Evolutionary conservation across 2,329 filamentous ascomycete genomes (phyloP).

Genomic region (Emmonsiellopsis sp.): DNA sequence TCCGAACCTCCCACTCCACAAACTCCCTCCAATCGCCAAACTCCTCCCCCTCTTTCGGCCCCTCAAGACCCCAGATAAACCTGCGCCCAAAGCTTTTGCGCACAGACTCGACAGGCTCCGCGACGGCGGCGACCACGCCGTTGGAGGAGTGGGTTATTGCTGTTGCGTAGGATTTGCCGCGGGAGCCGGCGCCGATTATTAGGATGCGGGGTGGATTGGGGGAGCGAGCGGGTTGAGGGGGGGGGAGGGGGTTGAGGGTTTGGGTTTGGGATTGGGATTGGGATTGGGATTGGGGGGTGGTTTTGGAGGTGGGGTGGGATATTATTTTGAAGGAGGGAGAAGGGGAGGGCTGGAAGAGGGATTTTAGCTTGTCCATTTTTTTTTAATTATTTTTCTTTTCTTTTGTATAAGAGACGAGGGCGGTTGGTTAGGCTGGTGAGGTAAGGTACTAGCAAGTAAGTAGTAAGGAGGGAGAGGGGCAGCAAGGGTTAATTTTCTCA

Average conservation of each 20-base stretch:
- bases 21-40: slow-evolving; percentile 62
- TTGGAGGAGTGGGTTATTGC: slow-evolving; percentile 45
- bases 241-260: neutral
- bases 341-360: too few relatives aligned
- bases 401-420: too few relatives aligned
- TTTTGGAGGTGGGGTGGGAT: too few relatives aligned
- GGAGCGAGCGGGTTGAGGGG: neutral
- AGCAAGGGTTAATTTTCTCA: too few relatives aligned
- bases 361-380: too few relatives aligned
- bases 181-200: slow-evolving; percentile 63
- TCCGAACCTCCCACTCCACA: slow-evolving; percentile 52
- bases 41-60: slow-evolving; percentile 46
- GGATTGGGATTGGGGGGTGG: too few relatives aligned
- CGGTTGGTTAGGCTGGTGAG: too few relatives aligned
- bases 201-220: slow-evolving; percentile 43
- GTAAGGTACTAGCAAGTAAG: too few relatives aligned
- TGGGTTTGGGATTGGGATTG: neutral
- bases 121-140: slow-evolving; percentile 58
- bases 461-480: too few relatives aligned
- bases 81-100: slow-evolving; percentile 52
- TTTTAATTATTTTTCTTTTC: too few relatives aligned
- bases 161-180: slow-evolving; percentile 57
- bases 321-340: too few relatives aligned
- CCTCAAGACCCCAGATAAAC: slow-evolving; percentile 52
- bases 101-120: slow-evolving; percentile 64